Base-by-base conservation (phyloP, 371 early-diverging fungal species). In the Umbelopsis sp. region DNA sequence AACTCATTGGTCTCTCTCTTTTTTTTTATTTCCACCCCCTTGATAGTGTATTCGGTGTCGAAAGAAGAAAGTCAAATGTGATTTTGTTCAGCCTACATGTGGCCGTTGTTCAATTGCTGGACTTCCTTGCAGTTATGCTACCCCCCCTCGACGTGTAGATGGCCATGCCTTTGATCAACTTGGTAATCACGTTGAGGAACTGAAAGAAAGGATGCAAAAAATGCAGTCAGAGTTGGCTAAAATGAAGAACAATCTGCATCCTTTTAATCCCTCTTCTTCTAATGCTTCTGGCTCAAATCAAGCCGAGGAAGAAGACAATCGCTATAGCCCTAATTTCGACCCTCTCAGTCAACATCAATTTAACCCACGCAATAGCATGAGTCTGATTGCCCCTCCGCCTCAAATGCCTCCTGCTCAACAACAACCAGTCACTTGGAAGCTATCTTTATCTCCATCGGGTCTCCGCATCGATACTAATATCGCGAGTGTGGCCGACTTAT, bases 61-160 rank as follows among this genome's bases (percentile, higher is more conserved):
- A 65, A 88, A 88, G 75, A 88, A 86, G 62, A 87, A 86, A 69
- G 84, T 88, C 65, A 88, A 88, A 65, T 88, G 89, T 72, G 87
- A 88, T 71, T 84, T 84, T 64, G 84, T 86, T 11, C 89, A 84
- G 66, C 89, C 89, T 1, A 86, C 85, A 2, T 88, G 89, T 72
- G 80, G 80, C 8, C 86, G 89, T 9, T 88, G 89, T 70, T 79
- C 76, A 22, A 72, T 76, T 69, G 82, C 84, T 35, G 82, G 82
- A 10, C 67, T 81, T 64, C 80, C 82, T 32, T 84, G 84, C 70
- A 80, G 77, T 50, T 84, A 84, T 68, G 82, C 82, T 20, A 76
- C 86, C 18, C 79, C 86, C 65, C 78, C 86, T 65, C 68, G 84
- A 65, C 68, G 87, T 77, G 80, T 88, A 44, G 84, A 87, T 65